phyloP scores from a whole-genome alignment of 371 early-diverging fungal genomes.

The Rhizomucor pusillus region DNA sequence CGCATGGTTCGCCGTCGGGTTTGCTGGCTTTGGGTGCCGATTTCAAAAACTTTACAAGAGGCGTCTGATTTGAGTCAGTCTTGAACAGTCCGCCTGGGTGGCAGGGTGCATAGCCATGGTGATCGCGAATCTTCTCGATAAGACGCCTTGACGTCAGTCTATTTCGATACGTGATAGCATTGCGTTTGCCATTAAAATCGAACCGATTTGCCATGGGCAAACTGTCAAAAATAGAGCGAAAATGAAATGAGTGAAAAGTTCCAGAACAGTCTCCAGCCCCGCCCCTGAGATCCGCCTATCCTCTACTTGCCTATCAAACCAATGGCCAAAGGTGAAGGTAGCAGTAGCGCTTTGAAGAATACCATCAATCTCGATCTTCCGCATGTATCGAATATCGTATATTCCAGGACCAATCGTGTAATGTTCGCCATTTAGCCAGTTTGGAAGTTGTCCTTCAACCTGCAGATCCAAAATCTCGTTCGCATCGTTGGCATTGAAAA shows the following conservation, averaged over 20 bases:
- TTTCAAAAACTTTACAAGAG: constrained; percentile 53
- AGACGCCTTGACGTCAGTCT: constrained; percentile 59
- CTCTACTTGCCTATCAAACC: constrained; percentile 62
- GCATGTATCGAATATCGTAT: constrained; percentile 59
- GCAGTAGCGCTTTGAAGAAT: constrained; percentile 58
- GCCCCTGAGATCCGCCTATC: background rate
- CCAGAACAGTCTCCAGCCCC: background rate
- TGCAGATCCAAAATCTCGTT: constrained; percentile 35
- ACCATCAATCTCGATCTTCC: constrained; percentile 57
- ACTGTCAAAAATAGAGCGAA: constrained; percentile 10
- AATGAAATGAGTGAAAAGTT: background rate
- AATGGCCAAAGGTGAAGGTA: constrained; percentile 63
- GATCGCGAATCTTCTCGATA: constrained; percentile 61
- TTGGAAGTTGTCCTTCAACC: constrained; percentile 57
- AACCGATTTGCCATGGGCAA: constrained; percentile 62
- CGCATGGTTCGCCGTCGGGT: constrained; percentile 58
- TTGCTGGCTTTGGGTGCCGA: constrained; percentile 45
- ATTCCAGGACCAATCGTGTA: constrained; percentile 63
- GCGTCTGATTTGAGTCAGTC: constrained; percentile 66
- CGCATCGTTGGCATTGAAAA: constrained; percentile 38
- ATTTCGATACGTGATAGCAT: constrained; percentile 56
- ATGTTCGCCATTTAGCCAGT: constrained; percentile 62
- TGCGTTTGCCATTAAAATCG: constrained; percentile 51
- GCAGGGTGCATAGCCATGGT: constrained; percentile 64
- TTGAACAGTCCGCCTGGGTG: constrained; percentile 63